Base-by-base conservation (phyloP, 768 basidiomycete species). In the Nidularia sp. region DNA sequence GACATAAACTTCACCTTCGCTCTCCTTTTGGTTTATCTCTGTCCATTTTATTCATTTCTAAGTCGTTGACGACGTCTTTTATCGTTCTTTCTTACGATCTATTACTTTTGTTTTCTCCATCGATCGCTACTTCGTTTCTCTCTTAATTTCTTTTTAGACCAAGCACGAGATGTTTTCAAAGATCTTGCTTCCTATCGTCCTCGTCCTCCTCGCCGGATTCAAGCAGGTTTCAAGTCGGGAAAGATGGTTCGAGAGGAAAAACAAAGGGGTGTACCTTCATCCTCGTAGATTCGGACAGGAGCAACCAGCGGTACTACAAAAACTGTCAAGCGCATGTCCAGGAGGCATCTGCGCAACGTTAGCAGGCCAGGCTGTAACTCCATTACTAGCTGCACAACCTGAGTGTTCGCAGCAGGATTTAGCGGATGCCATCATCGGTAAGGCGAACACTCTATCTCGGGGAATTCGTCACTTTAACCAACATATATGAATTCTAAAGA, bases 341-440 rank as follows among this genome's bases (percentile, higher is more conserved):
- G 73, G 77, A 32, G 57, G 70, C 35, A 69, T 81, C 39, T 83
- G 81, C 57, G 79, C 73, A 43, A 67, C 47, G 34, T 65, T 84
- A 49, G 68, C 79, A 33, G 80, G 79, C n/a, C 63, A 67, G 34
- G 80, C 79, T 3, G 68, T 81, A 46, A 73, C 74, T 0, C 75
- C 81, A 34, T 71, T 84, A 29, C 68, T 83, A 22, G 80, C 80
- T 45, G 73, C 68, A 29, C 74, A 77, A 59, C 71, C 68, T n/a
- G 77, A 79, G 59, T 83, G 81, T 60, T 69, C 78, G 2, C 80
- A 82, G 56, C 82, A 83, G 58, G 80, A 83, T 59, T 61, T 78
- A 64, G 80, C 80, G 0, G 82, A 84, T 57, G 53, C 66, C 10
- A 82, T 83, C 59, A 82, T 83, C 54, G 76, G 80, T 80, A 63